Base-by-base conservation (phyloP, 345 rosid genomes). In the Lepidium aucheri region DNA sequence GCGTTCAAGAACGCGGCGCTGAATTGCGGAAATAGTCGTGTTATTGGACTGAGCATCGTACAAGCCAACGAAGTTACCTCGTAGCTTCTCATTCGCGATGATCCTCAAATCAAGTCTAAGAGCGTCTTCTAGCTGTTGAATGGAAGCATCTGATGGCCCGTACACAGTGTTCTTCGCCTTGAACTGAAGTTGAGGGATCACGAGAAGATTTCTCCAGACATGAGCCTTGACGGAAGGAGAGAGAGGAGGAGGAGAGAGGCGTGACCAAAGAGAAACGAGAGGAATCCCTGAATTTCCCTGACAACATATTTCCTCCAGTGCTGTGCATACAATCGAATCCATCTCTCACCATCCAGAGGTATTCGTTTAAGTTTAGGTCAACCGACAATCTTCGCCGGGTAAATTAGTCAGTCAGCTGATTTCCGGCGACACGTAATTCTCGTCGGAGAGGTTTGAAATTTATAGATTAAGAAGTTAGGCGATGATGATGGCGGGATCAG, bases 11-110 rank as follows among this genome's bases (percentile, higher is more conserved):
- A 81, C 79, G n/a, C 77, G 79, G 34, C 81, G 91, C 60, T 89
- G 91, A 45, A 59, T 55, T 4, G 81, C 26, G 9, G 82, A 65
- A 34, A 82, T 68, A 15, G 65, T 65, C 8, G 82, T 52, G 41
- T 35, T 78, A 34, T 71, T 53, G 13, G 77, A 57, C 46, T 71
- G 69, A 40, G 54, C 74, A 15, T 85, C 94, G 60, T 87, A 84
- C 54, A 89, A 78, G 55, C 94, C 91, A 14, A 81, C 80, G 65
- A 81, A 89, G 78, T 78, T 78, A 53, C 82, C 89, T 24, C 89
- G 70, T 28, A 87, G 88, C 65, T 75, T 82, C 76, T 84, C 78
- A 40, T 74, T 68, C 1, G 88, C 89, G 6, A 77, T 53, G 54
- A 86, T 79, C 67, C 76, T 84, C 73, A 85, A 63, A 7, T 60